phyloP scores from a whole-genome alignment of 1,284 basidiomycete species.

The Sporisorium iseilematis-ciliati region DNA sequence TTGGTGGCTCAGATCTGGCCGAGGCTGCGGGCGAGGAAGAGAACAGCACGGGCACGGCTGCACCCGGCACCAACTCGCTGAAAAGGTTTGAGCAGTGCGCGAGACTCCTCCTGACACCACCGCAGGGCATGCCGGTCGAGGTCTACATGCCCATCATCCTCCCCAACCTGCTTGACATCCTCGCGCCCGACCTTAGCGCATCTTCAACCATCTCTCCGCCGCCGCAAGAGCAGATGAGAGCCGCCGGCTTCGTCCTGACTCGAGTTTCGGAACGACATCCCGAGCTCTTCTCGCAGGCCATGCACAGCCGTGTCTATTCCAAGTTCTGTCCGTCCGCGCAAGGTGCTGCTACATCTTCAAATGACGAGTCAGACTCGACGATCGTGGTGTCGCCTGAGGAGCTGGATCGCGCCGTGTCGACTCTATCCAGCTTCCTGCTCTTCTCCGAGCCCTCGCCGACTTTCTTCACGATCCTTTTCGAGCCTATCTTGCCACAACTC shows the following conservation, averaged over 20 bases:
- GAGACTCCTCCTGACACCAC: constrained; percentile 51
- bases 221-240: constrained; percentile 53
- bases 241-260: constrained; percentile 55
- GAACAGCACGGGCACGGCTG: constrained; percentile 29
- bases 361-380: background rate
- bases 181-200: constrained; percentile 44
- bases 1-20: constrained; percentile 44
- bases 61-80: constrained; percentile 38
- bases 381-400: constrained; percentile 17
- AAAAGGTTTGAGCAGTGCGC: constrained; percentile 44
- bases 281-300: constrained; percentile 17
- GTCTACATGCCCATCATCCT: constrained; percentile 45
- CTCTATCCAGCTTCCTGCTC: constrained; percentile 45
- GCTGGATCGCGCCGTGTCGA: constrained; percentile 32
- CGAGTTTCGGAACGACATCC: constrained; percentile 50
- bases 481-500: constrained; percentile 49
- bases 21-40: constrained; percentile 34
- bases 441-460: constrained; percentile 63
- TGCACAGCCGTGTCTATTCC: constrained; percentile 33
- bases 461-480: constrained; percentile 52
- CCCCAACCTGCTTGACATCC: constrained; percentile 47
- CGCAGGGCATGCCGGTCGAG: constrained; percentile 42
- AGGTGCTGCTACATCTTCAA: background rate
- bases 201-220: constrained; percentile 40
- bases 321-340: constrained; percentile 21